These are phyloP conservation scores for Cronartium ribicola DNA, from an alignment of 1,284 basidiomycete species.

Conservation along the genomic window DNA sequence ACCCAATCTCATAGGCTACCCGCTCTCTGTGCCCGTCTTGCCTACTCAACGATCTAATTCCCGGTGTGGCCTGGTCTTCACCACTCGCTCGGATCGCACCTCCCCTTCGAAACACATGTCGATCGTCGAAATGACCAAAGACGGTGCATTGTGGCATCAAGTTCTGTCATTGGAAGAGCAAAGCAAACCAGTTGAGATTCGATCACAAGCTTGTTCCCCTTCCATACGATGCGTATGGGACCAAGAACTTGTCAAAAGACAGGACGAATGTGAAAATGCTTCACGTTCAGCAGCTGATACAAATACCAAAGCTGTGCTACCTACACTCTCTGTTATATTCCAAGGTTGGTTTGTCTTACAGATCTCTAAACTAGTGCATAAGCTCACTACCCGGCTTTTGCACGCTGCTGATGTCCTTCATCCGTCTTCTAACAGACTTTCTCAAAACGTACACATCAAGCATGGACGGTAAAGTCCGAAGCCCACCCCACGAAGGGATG, in stretches of 20 bases:
- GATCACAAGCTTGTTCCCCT: neutral
- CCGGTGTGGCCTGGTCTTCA: slow-evolving; percentile 3
- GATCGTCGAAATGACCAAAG: slow-evolving; percentile 15
- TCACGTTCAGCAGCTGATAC: no score
- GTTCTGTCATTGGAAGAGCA: neutral
- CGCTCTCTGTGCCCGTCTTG: slow-evolving; percentile 5
- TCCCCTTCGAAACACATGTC: neutral
- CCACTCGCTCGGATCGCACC: neutral
- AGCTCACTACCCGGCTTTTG: no score
- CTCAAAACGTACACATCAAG: neutral
- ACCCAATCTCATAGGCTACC: slow-evolving; percentile 6
- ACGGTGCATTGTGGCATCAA: slow-evolving; percentile 34
- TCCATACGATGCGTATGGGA: neutral
- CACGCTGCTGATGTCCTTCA: neutral
- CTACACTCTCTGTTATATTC: no score
- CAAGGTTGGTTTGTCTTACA: no score
- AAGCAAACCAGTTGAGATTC: neutral
- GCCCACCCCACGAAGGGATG: neutral
- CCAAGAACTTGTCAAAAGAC: neutral
- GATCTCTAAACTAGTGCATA: no score
- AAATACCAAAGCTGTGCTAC: no score
- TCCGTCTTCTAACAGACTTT: neutral
- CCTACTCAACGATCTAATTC: neutral
- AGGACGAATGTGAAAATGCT: neutral
- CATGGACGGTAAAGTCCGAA: neutral